Evolutionary conservation across 1,139 yeast species (phyloP), one percentile per base, ranked within the genome.

Genomic region (Lodderomyces pseudojiufengensis): DNA sequence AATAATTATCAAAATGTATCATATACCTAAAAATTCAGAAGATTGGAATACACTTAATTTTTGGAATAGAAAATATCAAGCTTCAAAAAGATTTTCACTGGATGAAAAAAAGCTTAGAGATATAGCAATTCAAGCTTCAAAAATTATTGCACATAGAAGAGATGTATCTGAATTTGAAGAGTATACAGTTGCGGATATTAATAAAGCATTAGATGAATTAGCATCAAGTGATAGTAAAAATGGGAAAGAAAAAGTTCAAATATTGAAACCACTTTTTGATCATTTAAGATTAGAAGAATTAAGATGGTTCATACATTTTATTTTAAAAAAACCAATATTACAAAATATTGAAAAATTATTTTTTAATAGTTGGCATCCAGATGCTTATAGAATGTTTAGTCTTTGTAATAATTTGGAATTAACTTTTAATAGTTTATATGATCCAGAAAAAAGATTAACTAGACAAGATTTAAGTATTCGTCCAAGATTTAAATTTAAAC

Each of bases 331-430:
- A 39, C 69, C 78, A 37, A 63, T 78, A 11, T 57, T 84, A 21
- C 76, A 79, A 2, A 71, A 78, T 10, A 71, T 80, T 39, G 95
- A 85, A 47, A 66, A 72, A 35, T 61, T 69, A n/a, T 67, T 87
- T 40, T 62, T 87, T 31, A 51, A 59, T n/a, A 51, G 63, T 24
- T 87, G 94, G 88, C 95, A 88, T 52, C 90, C 90, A 0, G 90
- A 86, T 54, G 94, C 95, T 0, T 64, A 70, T 10, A 70, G 71
- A 1, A 70, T 85, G 20, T 77, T 71, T 44, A 77, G 78, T 39
- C 77, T 84, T 7, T 84, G 90, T n/a, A 78, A 80, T 39, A 78
- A 78, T 47, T 57, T 90, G 33, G 66, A 76, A 40, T 63, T 72
- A 9, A 80, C 86, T 0, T 77, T 88, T 43, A 65, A 78, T 58